These are phyloP conservation scores for Fistulifera solaris DNA, from an alignment of 108 stramenopile genomes.

Conservation along the genomic window DNA sequence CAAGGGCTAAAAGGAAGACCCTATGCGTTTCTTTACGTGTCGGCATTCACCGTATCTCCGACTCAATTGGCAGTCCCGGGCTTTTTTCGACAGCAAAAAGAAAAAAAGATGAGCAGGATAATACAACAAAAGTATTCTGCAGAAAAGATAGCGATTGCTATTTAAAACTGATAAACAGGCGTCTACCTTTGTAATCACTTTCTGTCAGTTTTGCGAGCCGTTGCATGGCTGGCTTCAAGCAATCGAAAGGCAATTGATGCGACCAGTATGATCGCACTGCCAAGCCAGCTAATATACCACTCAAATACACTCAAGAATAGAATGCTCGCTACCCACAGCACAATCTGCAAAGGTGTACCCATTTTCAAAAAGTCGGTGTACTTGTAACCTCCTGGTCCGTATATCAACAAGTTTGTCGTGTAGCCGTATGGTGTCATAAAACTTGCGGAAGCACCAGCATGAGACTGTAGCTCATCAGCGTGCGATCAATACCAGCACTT, in stretches of 20 bases:
- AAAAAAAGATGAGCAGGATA: too few relatives aligned
- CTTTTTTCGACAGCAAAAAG: too few relatives aligned
- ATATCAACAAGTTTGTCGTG: slow-evolving; percentile 71
- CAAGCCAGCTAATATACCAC: slow-evolving; percentile 12
- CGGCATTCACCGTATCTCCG: too few relatives aligned
- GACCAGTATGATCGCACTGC: background rate
- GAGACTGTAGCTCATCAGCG: slow-evolving; percentile 59
- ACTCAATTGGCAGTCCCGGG: too few relatives aligned
- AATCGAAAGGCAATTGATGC: background rate
- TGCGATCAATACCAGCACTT: slow-evolving; percentile 37
- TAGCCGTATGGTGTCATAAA: slow-evolving; percentile 82
- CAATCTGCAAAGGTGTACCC: slow-evolving; percentile 75
- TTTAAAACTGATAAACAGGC: too few relatives aligned
- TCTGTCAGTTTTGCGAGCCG: too few relatives aligned
- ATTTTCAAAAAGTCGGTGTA: slow-evolving; percentile 58
- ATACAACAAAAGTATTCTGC: too few relatives aligned
- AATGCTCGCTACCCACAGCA: slow-evolving; percentile 60
- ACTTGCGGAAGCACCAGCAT: slow-evolving; percentile 78
- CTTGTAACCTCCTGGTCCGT: slow-evolving; percentile 83
- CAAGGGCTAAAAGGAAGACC: too few relatives aligned
- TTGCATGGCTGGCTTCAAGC: background rate
- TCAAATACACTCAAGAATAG: slow-evolving; percentile 20
- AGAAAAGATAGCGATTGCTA: too few relatives aligned
- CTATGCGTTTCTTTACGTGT: too few relatives aligned
- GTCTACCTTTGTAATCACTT: too few relatives aligned